Evolutionary conservation across 73 alveolate species (phyloP), one percentile per base, ranked within the genome.

Genomic region (Uronychia setigera): DNA sequence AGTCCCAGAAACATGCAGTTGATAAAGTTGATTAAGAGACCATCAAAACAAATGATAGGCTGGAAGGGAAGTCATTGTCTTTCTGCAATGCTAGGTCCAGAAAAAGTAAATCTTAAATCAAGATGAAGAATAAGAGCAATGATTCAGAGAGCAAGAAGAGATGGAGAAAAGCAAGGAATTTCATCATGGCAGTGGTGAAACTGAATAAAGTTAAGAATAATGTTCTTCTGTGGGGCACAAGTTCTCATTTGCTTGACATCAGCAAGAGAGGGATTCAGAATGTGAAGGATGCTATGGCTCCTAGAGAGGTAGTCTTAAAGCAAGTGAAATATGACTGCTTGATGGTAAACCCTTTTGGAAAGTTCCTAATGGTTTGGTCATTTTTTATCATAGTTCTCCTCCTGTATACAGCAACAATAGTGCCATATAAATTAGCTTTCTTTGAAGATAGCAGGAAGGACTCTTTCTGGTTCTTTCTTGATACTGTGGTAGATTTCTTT

Each of bases 361-460:
- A 59, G 34, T 86, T 86, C 46, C 79, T 79, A 32, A 83, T 58
- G 35, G 32, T 60, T n/a, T 89, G 95, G 92, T 29, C 76, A 58
- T 78, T 67, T 0, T 33, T 89, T 67, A 33, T 89, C 29, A 78
- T 89, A 9, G 9, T 89, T n/a, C 31, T 85, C 33, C 87, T 89
- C 74, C 81, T 85, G 14, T 89, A 89, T 80, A 89, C 95, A 0
- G 95, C 95, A 1, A 84, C 86, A 0, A 32, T 89, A 0, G 82
- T 84, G 89, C 95, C 95, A 11, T 89, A 60, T 67, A 82, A 85
- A 27, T 33, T 89, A 11, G 95, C 95, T 25, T 67, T 89, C 29
- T 76, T 85, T 0, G 57, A 33, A 1, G 92, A 85, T 1, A 80
- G 35, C 30, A 75, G 35, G 29, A 82, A 35, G 0, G 79, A 35